A percentile compares a stretch with the other conserved stretches of the same genome.
phyloP scores from a whole-genome alignment of 495 filamentous ascomycete genomes.

The Podospora pseudopauciseta region DNA sequence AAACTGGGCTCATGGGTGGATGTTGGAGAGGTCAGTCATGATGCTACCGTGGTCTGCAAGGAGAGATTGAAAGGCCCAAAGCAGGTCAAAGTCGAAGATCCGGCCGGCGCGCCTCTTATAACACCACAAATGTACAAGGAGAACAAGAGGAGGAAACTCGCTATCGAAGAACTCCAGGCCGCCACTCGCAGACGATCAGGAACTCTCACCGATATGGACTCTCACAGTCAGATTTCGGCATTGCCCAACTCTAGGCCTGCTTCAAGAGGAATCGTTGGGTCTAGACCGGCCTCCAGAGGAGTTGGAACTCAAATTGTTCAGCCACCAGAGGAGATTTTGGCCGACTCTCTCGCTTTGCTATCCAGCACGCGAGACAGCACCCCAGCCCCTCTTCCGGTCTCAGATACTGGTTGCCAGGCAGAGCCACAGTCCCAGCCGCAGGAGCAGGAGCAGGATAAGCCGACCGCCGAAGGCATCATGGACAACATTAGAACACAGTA shows the following conservation, averaged over 20 bases:
- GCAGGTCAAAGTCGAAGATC: constrained; percentile 9
- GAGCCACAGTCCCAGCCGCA: background rate
- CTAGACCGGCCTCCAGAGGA: constrained; percentile 10
- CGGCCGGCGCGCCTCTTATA: constrained; percentile 25
- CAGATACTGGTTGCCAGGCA: background rate
- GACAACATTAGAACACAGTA: constrained; percentile 73
- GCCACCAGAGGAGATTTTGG: background rate
- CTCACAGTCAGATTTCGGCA: constrained; percentile 12
- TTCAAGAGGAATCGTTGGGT: background rate
- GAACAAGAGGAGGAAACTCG: constrained; percentile 47
- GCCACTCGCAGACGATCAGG: constrained; percentile 27
- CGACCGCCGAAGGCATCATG: constrained; percentile 60
- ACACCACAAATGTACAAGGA: constrained; percentile 41
- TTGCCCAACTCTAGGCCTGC: constrained; percentile 5
- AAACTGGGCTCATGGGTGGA: constrained; percentile 65
- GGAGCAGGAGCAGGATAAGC: constrained; percentile 33
- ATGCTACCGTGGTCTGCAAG: constrained; percentile 40
- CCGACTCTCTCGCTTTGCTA: background rate
- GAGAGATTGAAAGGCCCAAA: constrained; percentile 22
- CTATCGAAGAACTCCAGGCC: constrained; percentile 51
- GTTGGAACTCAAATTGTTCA: constrained; percentile 6
- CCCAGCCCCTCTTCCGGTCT: background rate
- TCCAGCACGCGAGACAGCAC: background rate
- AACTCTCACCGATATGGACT: constrained; percentile 34
- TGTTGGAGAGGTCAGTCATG: constrained; percentile 42